Conservation (phyloP, 148 eudicot genomes). For the Fagopyrum tataricum region DNA sequence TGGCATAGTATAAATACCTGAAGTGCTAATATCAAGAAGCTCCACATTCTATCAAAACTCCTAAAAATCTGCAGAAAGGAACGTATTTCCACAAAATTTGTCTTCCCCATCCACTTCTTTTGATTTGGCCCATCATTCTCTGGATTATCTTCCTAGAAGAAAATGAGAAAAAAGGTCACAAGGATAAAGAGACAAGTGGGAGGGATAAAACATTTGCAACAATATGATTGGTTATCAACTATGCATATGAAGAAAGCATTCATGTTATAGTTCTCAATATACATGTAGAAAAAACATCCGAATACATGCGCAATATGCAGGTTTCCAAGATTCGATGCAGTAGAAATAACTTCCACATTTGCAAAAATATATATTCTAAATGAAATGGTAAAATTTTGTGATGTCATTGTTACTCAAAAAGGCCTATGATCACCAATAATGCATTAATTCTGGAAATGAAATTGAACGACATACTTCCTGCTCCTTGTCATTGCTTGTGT, state of each 20-base stretch:
- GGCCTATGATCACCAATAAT: neutral
- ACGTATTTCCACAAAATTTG: constrained; percentile 85
- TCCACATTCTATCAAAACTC: constrained; percentile 98
- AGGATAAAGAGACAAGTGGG: neutral
- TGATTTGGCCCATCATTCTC: constrained; percentile 31
- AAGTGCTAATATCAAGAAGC: constrained; percentile 72
- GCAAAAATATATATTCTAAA: neutral
- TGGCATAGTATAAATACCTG: constrained; percentile 48
- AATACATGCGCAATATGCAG: neutral
- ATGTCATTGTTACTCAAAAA: neutral
- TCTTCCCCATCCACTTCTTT: constrained; percentile 81
- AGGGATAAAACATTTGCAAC: neutral
- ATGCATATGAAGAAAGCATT: neutral
- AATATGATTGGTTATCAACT: neutral
- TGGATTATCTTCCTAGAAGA: constrained; percentile 27
- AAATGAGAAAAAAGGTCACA: neutral
- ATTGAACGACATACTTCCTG: constrained; percentile 43
- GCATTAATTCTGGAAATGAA: constrained; percentile 3
- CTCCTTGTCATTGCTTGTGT: constrained; percentile 49
- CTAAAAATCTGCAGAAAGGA: constrained; percentile 90
- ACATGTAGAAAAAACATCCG: neutral
- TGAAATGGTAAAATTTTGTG: neutral
- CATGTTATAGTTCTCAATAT: neutral
- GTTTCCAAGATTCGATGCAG: neutral
- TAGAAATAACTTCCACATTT: neutral